Evolutionary conservation across 768 basidiomycete genomes (phyloP).

Genomic region (Trametes cubensis): DNA sequence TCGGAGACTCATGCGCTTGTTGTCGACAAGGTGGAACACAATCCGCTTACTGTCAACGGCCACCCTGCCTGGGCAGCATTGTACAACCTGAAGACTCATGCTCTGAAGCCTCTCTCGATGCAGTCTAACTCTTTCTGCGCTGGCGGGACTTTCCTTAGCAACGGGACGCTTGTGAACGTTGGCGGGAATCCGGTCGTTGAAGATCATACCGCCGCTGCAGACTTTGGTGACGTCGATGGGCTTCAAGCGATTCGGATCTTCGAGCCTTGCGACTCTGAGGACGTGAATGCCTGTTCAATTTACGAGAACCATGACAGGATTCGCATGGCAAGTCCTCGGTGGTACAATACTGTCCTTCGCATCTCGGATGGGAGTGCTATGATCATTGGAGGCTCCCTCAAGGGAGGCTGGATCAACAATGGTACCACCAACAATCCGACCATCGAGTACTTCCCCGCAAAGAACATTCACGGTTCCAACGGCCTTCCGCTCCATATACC

Average conservation of each 20-base stretch:
- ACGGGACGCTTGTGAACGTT: conserved; percentile 77
- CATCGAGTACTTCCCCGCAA: conserved; percentile 81
- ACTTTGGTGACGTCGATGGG: conserved; percentile 77
- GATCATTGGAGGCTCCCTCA: conserved; percentile 80
- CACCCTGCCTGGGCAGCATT: conserved; percentile 84
- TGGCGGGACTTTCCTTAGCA: conserved; percentile 74
- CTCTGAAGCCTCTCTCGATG: conserved; percentile 61
- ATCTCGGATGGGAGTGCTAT: conserved; percentile 79
- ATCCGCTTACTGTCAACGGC: conserved; percentile 69
- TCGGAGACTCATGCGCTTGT: conserved; percentile 72
- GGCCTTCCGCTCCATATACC: conserved; percentile 66
- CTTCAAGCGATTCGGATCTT: conserved; percentile 75
- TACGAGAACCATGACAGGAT: conserved; percentile 65
- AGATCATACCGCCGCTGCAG: conserved; percentile 61
- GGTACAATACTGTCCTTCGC: conserved; percentile 77
- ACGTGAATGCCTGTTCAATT: conserved; percentile 56
- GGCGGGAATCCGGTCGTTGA: conserved; percentile 82
- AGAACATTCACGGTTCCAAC: conserved; percentile 64
- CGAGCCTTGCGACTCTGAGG: conserved; percentile 58
- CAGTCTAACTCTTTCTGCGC: conserved; percentile 88
- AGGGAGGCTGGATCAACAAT: conserved; percentile 88
- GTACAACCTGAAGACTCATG: conserved; percentile 68
- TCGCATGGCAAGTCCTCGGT: conserved; percentile 76
- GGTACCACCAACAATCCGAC: conserved; percentile 80
- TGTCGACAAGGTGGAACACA: conserved; percentile 86